Evolutionary conservation across 805 yeast species (phyloP).

Genomic region (Saccharomyces cerevisiae): DNA sequence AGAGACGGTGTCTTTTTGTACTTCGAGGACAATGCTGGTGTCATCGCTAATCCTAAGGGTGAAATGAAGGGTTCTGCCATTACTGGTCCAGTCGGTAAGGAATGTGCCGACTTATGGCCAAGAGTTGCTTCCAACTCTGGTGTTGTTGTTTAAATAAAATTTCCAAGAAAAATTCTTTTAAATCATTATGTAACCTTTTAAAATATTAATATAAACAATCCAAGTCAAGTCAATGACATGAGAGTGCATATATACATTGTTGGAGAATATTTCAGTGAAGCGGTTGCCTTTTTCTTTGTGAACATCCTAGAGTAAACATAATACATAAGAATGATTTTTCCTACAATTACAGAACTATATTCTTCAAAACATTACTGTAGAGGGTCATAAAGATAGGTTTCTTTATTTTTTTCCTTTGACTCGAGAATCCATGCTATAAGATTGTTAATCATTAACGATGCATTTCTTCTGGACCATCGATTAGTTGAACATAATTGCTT

Average conservation of each 20-base stretch:
- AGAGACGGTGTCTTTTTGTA: slow-evolving; percentile 97
- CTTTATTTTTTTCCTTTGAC: neutral
- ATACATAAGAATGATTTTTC: neutral
- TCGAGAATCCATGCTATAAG: neutral
- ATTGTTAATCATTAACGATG: neutral
- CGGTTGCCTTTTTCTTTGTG: neutral
- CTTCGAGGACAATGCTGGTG: slow-evolving; percentile 99
- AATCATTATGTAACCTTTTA: neutral
- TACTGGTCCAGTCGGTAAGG: slow-evolving; percentile 99
- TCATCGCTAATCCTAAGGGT: slow-evolving; percentile 99
- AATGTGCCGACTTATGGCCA: slow-evolving; percentile 99
- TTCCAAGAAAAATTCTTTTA: neutral
- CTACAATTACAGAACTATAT: neutral
- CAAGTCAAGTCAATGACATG: neutral
- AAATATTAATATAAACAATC: neutral
- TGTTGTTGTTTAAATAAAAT: slow-evolving; percentile 78
- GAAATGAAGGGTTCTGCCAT: slow-evolving; percentile 99
- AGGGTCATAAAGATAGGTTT: neutral
- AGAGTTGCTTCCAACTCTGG: slow-evolving; percentile 99
- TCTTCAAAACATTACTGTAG: neutral
- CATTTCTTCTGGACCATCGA: slow-evolving; percentile 30
- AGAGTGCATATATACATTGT: neutral
- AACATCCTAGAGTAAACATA: neutral
- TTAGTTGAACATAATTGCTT: slow-evolving; percentile 79
- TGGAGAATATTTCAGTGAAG: neutral